Evolutionary conservation across 2,329 filamentous ascomycete genomes (phyloP).

Genomic region (Xylaria sp.): DNA sequence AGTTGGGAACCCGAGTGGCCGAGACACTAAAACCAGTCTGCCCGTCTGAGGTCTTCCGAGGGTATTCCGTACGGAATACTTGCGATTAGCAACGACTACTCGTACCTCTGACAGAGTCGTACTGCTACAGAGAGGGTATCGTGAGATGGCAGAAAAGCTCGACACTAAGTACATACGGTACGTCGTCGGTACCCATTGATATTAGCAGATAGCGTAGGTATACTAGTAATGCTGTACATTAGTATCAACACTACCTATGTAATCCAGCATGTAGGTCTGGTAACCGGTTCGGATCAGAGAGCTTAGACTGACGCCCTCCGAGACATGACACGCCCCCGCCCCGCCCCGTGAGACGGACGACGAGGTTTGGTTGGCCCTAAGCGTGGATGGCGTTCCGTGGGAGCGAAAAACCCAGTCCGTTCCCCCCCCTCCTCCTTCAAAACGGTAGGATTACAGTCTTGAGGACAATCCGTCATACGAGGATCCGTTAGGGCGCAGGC

Average conservation of each 20-base stretch:
- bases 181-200: background rate
- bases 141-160: constrained; percentile 10
- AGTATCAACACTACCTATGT: background rate
- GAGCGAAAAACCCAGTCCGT: background rate
- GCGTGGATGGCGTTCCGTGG: constrained; percentile 4
- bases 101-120: background rate
- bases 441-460: constrained; percentile 11
- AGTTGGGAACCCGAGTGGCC: background rate
- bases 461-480: constrained; percentile 6
- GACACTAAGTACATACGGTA: background rate
- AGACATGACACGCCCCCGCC: constrained; percentile 1
- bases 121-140: background rate
- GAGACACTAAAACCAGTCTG: background rate
- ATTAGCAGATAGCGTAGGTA: background rate
- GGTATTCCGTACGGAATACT: background rate
- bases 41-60: background rate
- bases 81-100: background rate
- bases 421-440: background rate
- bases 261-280: background rate
- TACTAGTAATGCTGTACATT: background rate
- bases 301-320: constrained; percentile 4
- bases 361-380: constrained; percentile 6
- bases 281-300: background rate
- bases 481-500: constrained; percentile 7
- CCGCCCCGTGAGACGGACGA: background rate